Evolutionary conservation across 176 grass and related monocot species (phyloP).

Genomic region (Oryza glaberrima): DNA sequence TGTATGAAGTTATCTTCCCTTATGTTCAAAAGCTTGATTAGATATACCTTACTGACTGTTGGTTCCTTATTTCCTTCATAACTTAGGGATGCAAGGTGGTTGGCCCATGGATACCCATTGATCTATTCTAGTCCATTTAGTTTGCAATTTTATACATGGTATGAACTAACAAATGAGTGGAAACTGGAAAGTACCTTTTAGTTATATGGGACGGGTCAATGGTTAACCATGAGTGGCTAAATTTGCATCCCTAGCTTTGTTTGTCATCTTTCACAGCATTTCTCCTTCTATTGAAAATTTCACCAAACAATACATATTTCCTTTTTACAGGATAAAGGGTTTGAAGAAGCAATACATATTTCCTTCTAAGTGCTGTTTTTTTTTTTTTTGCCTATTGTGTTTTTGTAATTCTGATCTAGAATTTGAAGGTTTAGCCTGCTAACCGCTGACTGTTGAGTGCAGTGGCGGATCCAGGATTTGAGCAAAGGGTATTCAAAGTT

Average conservation of each 20-base stretch:
- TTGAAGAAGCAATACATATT: constrained; percentile 50
- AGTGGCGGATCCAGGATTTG: too few relatives aligned
- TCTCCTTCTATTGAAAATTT: constrained; percentile 7
- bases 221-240: neutral
- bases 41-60: neutral
- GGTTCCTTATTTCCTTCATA: neutral
- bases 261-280: neutral
- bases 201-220: neutral
- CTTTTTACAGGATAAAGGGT: constrained; percentile 57
- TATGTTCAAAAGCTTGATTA: neutral
- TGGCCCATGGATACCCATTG: neutral
- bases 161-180: neutral
- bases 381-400: neutral
- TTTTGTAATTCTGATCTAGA: neutral
- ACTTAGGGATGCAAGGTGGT: too few relatives aligned
- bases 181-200: neutral
- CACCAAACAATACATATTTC: neutral
- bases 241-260: neutral
- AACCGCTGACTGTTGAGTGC: neutral
- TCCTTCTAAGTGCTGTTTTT: constrained; percentile 21
- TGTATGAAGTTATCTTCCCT: neutral
- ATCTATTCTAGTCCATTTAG: neutral
- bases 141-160: neutral
- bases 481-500: too few relatives aligned
- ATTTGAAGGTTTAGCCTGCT: neutral